These are phyloP conservation scores for Helianthus tuberosus DNA, from an alignment of 129 eudicot species.

Conservation along the genomic window DNA sequence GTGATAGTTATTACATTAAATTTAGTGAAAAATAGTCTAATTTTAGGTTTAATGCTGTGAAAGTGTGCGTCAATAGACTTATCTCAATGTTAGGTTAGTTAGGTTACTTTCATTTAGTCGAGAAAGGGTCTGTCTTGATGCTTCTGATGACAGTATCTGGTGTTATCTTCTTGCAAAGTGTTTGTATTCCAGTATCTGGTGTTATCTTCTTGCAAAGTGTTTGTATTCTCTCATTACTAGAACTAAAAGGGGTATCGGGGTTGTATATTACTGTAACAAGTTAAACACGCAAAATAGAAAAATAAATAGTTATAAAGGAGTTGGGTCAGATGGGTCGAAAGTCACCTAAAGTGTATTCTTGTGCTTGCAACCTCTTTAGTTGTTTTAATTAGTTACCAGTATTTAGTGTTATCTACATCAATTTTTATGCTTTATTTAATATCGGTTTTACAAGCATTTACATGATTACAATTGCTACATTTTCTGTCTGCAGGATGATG, in stretches of 20 bases:
- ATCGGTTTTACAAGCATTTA: slow-evolving; percentile 19
- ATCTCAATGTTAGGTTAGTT: not conserved
- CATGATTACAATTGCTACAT: slow-evolving; percentile 6
- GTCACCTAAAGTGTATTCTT: not conserved
- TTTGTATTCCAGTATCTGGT: not conserved
- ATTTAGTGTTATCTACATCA: not conserved
- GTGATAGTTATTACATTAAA: not conserved
- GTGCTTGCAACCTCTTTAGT: not conserved
- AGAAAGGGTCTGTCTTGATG: not conserved
- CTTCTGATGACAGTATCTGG: not conserved
- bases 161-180: not conserved
- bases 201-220: not conserved
- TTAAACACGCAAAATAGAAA: not conserved
- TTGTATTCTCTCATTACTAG: not conserved
- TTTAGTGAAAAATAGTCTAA: not conserved
- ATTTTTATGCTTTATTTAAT: slow-evolving; percentile 1
- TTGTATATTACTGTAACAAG: not conserved
- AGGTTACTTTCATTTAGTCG: slow-evolving; percentile 4
- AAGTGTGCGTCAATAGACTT: not conserved
- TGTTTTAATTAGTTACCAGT: not conserved
- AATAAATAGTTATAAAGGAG: not conserved
- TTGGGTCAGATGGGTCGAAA: not conserved
- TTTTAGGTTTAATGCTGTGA: not conserved
- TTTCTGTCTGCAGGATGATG: slow-evolving; percentile 62
- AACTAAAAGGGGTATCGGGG: not conserved